A percentile compares a stretch with the other conserved stretches of the same genome.
Conservation (phyloP, 805 yeast species). For the Sungouiella blattae region DNA sequence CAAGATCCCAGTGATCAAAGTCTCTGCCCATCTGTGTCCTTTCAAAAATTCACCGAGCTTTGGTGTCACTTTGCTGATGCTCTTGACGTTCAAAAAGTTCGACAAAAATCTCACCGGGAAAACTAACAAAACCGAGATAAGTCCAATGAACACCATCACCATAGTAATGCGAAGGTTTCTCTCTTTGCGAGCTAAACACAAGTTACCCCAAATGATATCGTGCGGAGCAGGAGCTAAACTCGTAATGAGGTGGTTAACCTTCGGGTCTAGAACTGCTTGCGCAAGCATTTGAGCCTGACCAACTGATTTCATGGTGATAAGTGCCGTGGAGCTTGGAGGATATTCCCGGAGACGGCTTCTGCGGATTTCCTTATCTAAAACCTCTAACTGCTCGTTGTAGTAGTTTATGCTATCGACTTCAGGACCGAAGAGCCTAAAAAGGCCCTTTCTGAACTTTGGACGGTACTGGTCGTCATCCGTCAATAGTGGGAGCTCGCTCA, state of each 20-base stretch:
- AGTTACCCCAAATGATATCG: slow-evolving; percentile 90
- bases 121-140: slow-evolving; percentile 68
- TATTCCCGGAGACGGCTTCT: slow-evolving; percentile 65
- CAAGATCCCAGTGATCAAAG: slow-evolving; percentile 78
- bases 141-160: slow-evolving; percentile 64
- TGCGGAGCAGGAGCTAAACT: slow-evolving; percentile 93
- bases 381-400: slow-evolving; percentile 63
- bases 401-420: slow-evolving; percentile 79
- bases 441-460: slow-evolving; percentile 62
- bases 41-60: slow-evolving; percentile 65
- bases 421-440: slow-evolving; percentile 61
- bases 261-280: slow-evolving; percentile 89
- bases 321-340: slow-evolving; percentile 86
- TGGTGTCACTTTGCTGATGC: slow-evolving; percentile 82
- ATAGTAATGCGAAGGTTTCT: slow-evolving; percentile 60
- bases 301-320: slow-evolving; percentile 90
- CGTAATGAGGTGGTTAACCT: slow-evolving; percentile 78
- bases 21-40: slow-evolving; percentile 66
- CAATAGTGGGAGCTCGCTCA: slow-evolving; percentile 20
- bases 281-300: slow-evolving; percentile 97
- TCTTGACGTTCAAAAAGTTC: slow-evolving; percentile 70
- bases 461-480: slow-evolving; percentile 37
- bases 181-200: slow-evolving; percentile 74
- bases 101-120: slow-evolving; percentile 85
- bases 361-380: slow-evolving; percentile 66